Evolutionary conservation across 2,329 filamentous ascomycete species (phyloP).

Genomic region (Zymoseptoria brevis): DNA sequence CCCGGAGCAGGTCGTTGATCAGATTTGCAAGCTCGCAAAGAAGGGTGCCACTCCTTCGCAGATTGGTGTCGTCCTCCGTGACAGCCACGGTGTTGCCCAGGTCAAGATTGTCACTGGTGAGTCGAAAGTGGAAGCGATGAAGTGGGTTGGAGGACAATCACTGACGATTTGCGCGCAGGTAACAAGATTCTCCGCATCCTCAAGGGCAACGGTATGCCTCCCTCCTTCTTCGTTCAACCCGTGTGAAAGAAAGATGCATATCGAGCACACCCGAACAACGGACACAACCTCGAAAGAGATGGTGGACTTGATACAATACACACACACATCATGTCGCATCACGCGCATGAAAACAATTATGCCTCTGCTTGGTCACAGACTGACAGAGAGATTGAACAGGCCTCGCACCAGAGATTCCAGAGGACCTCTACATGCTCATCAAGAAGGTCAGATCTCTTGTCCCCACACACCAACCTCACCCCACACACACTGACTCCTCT

Average conservation of each 20-base stretch:
- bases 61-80: slow-evolving; percentile 97
- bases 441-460: slow-evolving; percentile 71
- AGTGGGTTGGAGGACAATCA: slow-evolving; percentile 6
- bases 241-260: slow-evolving; percentile 29
- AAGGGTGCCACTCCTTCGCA: slow-evolving; percentile 98
- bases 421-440: slow-evolving; percentile 99
- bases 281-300: slow-evolving; percentile 22
- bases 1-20: slow-evolving; percentile 95
- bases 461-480: not conserved
- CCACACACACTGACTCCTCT: slow-evolving; percentile 3
- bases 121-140: slow-evolving; percentile 27
- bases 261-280: slow-evolving; percentile 2
- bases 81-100: slow-evolving; percentile 96
- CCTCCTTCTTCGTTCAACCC: slow-evolving; percentile 32
- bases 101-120: slow-evolving; percentile 95
- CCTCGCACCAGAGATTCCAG: slow-evolving; percentile 95
- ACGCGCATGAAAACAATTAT: slow-evolving; percentile 23
- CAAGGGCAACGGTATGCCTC: slow-evolving; percentile 81
- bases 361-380: slow-evolving; percentile 38
- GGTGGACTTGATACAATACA: slow-evolving; percentile 16
- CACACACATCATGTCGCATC: slow-evolving; percentile 8
- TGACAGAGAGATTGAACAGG: slow-evolving; percentile 56
- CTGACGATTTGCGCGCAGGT: slow-evolving; percentile 46
- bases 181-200: slow-evolving; percentile 99
- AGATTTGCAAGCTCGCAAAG: slow-evolving; percentile 98